phyloP scores from a whole-genome alignment of 2,329 filamentous ascomycete species.

The Dothideomycetidae sp. region DNA sequence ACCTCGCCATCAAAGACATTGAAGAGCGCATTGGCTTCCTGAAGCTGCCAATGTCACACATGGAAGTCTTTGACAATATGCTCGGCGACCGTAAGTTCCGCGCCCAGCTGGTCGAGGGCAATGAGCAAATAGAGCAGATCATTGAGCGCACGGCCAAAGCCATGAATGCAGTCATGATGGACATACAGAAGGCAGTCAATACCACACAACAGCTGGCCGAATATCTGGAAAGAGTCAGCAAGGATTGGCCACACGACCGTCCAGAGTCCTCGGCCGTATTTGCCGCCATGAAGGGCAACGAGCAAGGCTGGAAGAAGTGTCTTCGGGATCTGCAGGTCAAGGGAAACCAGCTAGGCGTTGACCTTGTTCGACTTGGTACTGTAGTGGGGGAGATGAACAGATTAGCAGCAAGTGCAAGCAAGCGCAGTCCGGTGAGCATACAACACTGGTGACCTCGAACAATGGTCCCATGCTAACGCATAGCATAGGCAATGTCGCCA shows the following conservation, averaged over 20 bases:
- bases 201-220: conserved; percentile 62
- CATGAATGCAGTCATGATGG: conserved; percentile 63
- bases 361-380: conserved; percentile 57
- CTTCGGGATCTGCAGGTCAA: conserved; percentile 63
- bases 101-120: conserved; percentile 67
- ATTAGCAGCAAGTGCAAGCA: conserved; percentile 69
- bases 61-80: conserved; percentile 72
- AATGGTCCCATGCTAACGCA: too few relatives aligned
- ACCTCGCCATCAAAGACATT: conserved; percentile 64
- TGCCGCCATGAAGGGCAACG: conserved; percentile 81
- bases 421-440: conserved; percentile 58
- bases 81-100: conserved; percentile 74
- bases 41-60: conserved; percentile 69
- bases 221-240: conserved; percentile 56
- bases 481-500: neutral
- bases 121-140: conserved; percentile 83
- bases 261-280: conserved; percentile 58
- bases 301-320: conserved; percentile 76
- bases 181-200: conserved; percentile 63
- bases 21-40: conserved; percentile 65
- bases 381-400: conserved; percentile 78
- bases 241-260: conserved; percentile 43
- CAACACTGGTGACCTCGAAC: too few relatives aligned
- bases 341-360: conserved; percentile 52
- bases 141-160: conserved; percentile 62